Conservation (phyloP, 2,329 filamentous ascomycete species). For the Microcyclospora tardicrescens region DNA sequence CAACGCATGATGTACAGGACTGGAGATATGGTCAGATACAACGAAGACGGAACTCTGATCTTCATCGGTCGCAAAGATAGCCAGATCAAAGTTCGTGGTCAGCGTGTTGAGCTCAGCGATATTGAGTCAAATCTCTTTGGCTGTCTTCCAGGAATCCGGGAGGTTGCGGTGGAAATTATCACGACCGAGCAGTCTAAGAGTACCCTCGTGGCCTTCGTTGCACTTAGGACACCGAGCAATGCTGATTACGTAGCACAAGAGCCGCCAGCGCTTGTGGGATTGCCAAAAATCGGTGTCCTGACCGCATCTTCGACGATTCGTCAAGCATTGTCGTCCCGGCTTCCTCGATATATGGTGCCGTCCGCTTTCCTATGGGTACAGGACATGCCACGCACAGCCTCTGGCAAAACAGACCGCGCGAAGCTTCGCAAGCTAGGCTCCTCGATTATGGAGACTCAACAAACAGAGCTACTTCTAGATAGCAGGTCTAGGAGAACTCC, state of each 20-base stretch:
- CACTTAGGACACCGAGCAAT: no score
- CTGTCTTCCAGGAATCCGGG: neutral
- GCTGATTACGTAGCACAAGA: no score
- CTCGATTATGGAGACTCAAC: no score
- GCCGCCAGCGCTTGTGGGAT: no score
- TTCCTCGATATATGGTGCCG: neutral
- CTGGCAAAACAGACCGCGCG: neutral
- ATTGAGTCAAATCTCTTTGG: constrained; percentile 1
- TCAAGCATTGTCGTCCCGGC: no score
- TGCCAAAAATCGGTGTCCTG: no score
- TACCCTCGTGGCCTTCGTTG: no score
- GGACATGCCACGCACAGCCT: neutral
- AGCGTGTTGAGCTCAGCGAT: constrained; percentile 52
- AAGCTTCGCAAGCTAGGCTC: neutral
- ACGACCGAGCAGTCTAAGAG: no score
- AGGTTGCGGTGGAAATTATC: neutral
- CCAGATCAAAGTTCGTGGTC: constrained; percentile 65
- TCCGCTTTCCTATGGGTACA: neutral
- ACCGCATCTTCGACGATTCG: no score
- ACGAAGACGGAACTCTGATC: constrained; percentile 5
- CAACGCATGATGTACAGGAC: constrained; percentile 3
- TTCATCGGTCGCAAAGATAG: constrained; percentile 60
- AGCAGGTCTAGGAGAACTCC: no score
- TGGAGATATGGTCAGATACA: constrained; percentile 9
- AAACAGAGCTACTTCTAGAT: no score